A percentile compares a stretch with the other conserved stretches of the same genome.
Evolutionary conservation across 2,329 filamentous ascomycete species (phyloP).

Genomic region (Magnaporthiopsis poae): DNA sequence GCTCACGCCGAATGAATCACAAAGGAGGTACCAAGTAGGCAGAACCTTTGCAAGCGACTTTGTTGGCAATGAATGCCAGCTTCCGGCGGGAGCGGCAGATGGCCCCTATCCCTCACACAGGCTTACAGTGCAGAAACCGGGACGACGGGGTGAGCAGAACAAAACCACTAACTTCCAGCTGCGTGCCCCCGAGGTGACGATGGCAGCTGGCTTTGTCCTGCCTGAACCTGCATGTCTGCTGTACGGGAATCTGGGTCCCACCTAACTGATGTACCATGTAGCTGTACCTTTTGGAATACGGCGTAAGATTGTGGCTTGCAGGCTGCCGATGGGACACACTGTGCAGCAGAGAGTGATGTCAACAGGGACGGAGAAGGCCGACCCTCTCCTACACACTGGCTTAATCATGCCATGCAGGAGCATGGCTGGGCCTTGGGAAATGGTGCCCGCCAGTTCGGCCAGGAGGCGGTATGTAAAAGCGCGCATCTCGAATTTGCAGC

Average conservation of each 20-base stretch:
- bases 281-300: background rate
- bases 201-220: background rate
- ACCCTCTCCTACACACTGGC: background rate
- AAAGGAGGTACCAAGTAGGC: background rate
- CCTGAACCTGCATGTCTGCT: background rate
- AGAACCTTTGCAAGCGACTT: background rate
- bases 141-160: background rate
- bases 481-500: background rate
- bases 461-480: background rate
- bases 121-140: background rate
- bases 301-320: background rate
- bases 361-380: background rate
- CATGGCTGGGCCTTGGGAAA: background rate
- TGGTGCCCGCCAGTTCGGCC: too few relatives aligned
- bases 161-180: background rate
- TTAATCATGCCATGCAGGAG: background rate
- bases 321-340: background rate
- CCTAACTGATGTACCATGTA: background rate
- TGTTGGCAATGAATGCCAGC: background rate
- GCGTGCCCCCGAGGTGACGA: background rate
- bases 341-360: background rate
- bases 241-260: too few relatives aligned
- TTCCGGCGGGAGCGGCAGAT: background rate
- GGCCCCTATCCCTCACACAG: background rate
- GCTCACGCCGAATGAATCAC: background rate